Conservation (phyloP, 192 early-diverging fungal species). For the Dimargaris cristalligena region DNA sequence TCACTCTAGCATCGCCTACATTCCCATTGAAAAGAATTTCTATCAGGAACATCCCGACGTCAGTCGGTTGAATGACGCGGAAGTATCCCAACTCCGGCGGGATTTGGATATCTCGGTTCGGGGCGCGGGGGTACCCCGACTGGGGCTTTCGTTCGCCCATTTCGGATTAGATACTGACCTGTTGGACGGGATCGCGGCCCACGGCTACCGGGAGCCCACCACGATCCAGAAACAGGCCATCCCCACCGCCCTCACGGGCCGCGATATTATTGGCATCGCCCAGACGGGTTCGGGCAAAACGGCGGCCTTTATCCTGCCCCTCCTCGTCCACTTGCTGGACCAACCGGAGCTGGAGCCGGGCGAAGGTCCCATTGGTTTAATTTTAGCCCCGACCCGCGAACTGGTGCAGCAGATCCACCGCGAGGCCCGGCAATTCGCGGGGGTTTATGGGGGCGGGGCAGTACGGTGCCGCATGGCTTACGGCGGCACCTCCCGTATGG, state of each 20-base stretch:
- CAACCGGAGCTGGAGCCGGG: constrained; percentile 52
- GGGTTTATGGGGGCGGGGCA: constrained; percentile 84
- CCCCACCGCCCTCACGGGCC: constrained; percentile 48
- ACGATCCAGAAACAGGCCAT: constrained; percentile 74
- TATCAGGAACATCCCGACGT: not conserved
- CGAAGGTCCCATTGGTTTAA: constrained; percentile 74
- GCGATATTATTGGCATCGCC: constrained; percentile 73
- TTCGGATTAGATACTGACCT: not conserved
- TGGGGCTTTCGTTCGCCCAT: not conserved
- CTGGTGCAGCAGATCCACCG: constrained; percentile 94
- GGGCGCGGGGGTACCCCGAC: not conserved
- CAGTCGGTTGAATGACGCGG: not conserved
- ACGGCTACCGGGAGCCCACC: constrained; percentile 35
- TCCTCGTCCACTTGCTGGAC: constrained; percentile 77
- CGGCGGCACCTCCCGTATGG: constrained; percentile 89
- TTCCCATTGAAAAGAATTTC: not conserved
- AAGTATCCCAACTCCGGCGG: not conserved
- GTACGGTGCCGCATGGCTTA: constrained; percentile 72
- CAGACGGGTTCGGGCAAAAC: constrained; percentile 81
- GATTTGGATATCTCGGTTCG: not conserved
- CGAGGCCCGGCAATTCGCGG: constrained; percentile 81
- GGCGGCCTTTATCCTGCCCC: constrained; percentile 64
- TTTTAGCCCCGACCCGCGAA: constrained; percentile 95
- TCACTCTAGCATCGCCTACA: not conserved
- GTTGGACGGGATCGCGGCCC: not conserved